phyloP scores from a whole-genome alignment of 495 filamentous ascomycete genomes.

The Tuber melanosporum region DNA sequence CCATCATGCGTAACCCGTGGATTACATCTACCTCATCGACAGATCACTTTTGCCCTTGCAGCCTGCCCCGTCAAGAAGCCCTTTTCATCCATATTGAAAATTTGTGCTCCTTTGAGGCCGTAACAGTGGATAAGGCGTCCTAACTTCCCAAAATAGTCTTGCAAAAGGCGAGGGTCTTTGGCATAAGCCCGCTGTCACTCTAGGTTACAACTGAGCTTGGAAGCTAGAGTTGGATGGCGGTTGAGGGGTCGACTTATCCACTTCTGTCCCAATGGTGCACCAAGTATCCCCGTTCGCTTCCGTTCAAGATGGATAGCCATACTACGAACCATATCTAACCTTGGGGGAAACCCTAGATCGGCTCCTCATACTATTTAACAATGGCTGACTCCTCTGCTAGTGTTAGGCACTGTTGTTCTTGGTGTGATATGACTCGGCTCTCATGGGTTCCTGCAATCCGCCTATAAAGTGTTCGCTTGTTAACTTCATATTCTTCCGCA shows the following conservation, averaged over 20 bases:
- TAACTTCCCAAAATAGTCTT: slow-evolving; percentile 6
- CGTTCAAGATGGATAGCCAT: too few relatives aligned
- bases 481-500: too few relatives aligned
- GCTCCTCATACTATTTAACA: too few relatives aligned
- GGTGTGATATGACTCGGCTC: too few relatives aligned
- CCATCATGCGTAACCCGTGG: slow-evolving; percentile 11
- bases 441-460: too few relatives aligned
- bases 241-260: slow-evolving; percentile 14
- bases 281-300: not conserved
- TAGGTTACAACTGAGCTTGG: slow-evolving; percentile 7
- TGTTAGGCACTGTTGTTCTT: too few relatives aligned
- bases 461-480: too few relatives aligned
- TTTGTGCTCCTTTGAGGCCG: not conserved
- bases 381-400: too few relatives aligned
- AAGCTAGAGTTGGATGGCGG: not conserved
- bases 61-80: slow-evolving; percentile 5
- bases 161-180: not conserved
- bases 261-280: not conserved
- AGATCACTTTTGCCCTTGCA: slow-evolving; percentile 7
- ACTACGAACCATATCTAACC: too few relatives aligned
- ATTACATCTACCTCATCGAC: slow-evolving; percentile 1
- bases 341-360: too few relatives aligned
- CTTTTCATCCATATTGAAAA: slow-evolving; percentile 14
- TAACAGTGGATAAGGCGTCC: not conserved
- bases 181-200: slow-evolving; percentile 10